These are phyloP conservation scores for Solidago caesia DNA, from an alignment of 129 eudicot species.

Conservation along the genomic window DNA sequence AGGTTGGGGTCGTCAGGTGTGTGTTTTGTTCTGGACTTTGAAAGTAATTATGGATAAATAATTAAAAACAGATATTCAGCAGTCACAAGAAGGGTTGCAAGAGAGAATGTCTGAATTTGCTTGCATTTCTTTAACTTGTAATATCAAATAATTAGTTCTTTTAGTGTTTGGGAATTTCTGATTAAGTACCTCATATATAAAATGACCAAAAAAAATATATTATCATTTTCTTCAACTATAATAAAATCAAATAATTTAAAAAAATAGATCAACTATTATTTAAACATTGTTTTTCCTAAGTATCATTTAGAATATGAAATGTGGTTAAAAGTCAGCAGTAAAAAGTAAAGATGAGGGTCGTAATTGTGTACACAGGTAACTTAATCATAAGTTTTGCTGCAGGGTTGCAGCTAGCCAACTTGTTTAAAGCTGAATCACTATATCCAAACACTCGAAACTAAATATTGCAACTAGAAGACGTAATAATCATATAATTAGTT, in stretches of 20 bases:
- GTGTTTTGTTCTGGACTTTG: not conserved
- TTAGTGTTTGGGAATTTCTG: not conserved
- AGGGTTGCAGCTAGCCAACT: no score
- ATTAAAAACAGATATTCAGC: not conserved
- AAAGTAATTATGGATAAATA: conserved; percentile 1
- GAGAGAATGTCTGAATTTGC: not conserved
- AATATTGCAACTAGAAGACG: no score
- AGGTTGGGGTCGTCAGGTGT: no score
- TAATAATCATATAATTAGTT: no score
- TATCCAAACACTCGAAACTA: not conserved
- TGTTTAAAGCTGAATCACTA: no score
- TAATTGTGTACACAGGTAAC: not conserved
- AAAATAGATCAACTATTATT: not conserved
- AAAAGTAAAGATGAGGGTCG: not conserved
- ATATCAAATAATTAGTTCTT: not conserved
- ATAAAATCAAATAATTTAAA: not conserved
- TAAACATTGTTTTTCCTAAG: not conserved
- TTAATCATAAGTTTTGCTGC: not conserved
- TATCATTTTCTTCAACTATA: not conserved
- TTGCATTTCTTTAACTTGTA: not conserved
- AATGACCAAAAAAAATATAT: not conserved
- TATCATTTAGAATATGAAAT: not conserved
- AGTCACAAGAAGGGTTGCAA: not conserved
- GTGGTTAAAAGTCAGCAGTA: not conserved
- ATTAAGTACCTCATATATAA: not conserved